phyloP scores from a whole-genome alignment of 805 yeast species.

The Kodamaea hsintzibuensis region DNA sequence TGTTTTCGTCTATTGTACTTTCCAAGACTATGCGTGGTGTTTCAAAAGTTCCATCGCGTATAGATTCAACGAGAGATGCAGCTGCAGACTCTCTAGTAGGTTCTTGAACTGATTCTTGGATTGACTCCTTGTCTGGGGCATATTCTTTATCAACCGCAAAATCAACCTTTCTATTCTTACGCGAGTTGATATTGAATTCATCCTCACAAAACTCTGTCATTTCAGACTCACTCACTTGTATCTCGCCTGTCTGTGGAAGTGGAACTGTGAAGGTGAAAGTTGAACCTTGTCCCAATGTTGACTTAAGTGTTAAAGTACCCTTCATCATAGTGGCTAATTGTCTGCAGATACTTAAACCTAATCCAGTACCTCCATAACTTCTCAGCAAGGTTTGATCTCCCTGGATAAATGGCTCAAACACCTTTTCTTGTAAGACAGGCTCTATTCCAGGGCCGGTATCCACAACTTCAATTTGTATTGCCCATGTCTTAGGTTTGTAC shows the following conservation, averaged over 20 bases:
- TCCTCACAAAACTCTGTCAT: constrained; percentile 56
- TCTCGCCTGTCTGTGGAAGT: constrained; percentile 62
- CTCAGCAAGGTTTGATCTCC: constrained; percentile 93
- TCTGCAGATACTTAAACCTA: constrained; percentile 85
- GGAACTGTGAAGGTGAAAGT: constrained; percentile 82
- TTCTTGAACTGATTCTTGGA: not conserved
- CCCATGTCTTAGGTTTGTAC: constrained; percentile 51
- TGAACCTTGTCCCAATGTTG: constrained; percentile 80
- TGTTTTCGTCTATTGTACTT: not conserved
- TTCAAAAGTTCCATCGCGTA: not conserved
- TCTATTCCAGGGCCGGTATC: constrained; percentile 97
- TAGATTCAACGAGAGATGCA: not conserved
- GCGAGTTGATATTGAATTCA: constrained; percentile 60
- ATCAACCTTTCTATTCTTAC: constrained; percentile 51
- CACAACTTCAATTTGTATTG: constrained; percentile 66
- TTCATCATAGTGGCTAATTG: constrained; percentile 91
- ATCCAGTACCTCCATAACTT: constrained; percentile 94
- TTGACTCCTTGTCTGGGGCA: not conserved
- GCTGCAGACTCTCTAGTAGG: not conserved
- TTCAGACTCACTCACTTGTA: constrained; percentile 38
- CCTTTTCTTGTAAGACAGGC: constrained; percentile 72
- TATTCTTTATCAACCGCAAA: constrained; percentile 23
- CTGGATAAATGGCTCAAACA: constrained; percentile 95
- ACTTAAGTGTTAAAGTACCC: constrained; percentile 75
- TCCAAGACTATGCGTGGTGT: constrained; percentile 5